Evolutionary conservation across 345 rosid species (phyloP).

Genomic region (Laguncularia racemosa): DNA sequence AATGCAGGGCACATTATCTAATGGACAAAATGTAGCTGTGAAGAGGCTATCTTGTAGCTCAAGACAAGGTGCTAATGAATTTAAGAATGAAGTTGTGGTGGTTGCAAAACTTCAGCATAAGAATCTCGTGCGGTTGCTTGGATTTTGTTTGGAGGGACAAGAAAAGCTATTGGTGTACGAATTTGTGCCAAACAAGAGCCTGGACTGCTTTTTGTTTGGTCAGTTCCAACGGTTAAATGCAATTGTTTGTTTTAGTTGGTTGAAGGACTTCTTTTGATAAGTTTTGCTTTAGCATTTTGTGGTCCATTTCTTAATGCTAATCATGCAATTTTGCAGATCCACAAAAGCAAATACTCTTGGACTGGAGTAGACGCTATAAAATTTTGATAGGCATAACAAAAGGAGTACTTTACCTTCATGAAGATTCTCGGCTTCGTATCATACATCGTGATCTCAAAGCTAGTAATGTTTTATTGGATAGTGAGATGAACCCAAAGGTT

Average conservation of each 20-base stretch:
- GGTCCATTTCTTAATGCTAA: too few relatives aligned
- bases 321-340: slow-evolving; percentile 1
- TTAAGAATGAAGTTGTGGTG: too few relatives aligned
- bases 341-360: background rate
- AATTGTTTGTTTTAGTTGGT: too few relatives aligned
- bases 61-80: slow-evolving; percentile 18
- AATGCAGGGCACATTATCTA: slow-evolving; percentile 23
- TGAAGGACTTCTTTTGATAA: too few relatives aligned
- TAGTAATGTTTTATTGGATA: slow-evolving; percentile 15
- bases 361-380: slow-evolving; percentile 10
- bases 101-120: too few relatives aligned
- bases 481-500: slow-evolving; percentile 19
- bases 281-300: too few relatives aligned
- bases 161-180: too few relatives aligned
- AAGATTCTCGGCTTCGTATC: slow-evolving; percentile 11
- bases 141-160: too few relatives aligned
- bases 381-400: slow-evolving; percentile 12
- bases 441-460: slow-evolving; percentile 19
- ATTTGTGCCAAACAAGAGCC: too few relatives aligned
- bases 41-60: slow-evolving; percentile 33
- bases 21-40: slow-evolving; percentile 35
- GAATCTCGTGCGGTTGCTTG: too few relatives aligned
- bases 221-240: too few relatives aligned
- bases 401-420: slow-evolving; percentile 15
- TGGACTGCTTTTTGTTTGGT: too few relatives aligned